Base-by-base conservation (phyloP, 2,329 filamentous ascomycete species). In the Apiospora hydei region DNA sequence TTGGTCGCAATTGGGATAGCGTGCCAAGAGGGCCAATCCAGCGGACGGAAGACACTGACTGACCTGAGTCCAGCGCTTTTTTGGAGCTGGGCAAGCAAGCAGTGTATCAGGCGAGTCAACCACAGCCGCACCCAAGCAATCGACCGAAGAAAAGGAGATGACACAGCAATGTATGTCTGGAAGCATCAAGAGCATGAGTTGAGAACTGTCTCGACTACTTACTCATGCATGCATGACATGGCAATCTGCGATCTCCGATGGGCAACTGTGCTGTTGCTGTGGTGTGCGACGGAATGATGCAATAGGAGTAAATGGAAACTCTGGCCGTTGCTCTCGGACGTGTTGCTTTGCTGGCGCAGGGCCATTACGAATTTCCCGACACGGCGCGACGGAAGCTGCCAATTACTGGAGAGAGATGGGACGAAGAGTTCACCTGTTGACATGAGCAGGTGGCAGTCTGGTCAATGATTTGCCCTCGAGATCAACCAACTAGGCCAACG, bases 291-390 rank as follows among this genome's bases (percentile, higher is more conserved):
- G 43, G 13, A 21, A 64, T 64, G 57, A 64, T 64, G 57, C 57
- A 64, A 64, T 64, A 21, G 8, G 57, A 14, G 30, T 61, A 3
- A 5, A 26, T 57, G 51, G 26, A 53, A 57, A 61, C 26, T 21
- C 21, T 38, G 26, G 53, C 16, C 16, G 30, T 30, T 13, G 57
- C 57, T n/a, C 57, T n/a, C 57, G 57, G 57, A 64, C 57, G 30
- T 43, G 26, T 3, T 30, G 26, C 26, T 30, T 46, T 49, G 47
- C 47, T 24, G 47, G 26, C 26, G 57, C 57, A 64, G 57, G 30
- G 57, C 57, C 57, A 64, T 64, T 64, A 64, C 57, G 57, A 38
- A 64, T n/a, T 64, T 18, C 53, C 57, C 57, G 57, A 41, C 57
- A 64, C 34, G 57, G 57, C 7, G 30, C 34, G 10, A 41, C 57